phyloP scores from a whole-genome alignment of 2,329 filamentous ascomycete species.

The Beauveria sp. region DNA sequence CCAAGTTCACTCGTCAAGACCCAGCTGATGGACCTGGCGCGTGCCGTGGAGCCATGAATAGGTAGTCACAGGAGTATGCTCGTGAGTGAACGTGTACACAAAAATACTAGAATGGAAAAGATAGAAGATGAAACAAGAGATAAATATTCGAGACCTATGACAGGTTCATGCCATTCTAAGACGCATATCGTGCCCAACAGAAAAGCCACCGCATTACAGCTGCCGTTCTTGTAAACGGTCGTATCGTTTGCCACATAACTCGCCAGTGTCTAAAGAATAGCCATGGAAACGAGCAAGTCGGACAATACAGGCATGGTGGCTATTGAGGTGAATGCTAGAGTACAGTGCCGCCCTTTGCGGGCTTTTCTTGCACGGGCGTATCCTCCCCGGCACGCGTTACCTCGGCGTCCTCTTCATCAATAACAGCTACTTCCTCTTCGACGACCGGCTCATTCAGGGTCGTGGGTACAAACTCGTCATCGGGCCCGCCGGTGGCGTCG shows the following conservation, averaged over 20 bases:
- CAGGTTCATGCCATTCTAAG: neutral
- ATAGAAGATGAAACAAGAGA: neutral
- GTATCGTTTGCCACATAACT: neutral
- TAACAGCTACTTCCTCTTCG: constrained; percentile 38
- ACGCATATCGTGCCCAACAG: neutral
- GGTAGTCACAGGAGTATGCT: too few relatives aligned
- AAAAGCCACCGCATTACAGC: neutral
- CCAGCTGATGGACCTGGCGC: too few relatives aligned
- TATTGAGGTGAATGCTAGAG: constrained; percentile 2
- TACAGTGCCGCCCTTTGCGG: constrained; percentile 8
- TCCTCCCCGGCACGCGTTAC: constrained; percentile 3
- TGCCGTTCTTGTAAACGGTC: neutral
- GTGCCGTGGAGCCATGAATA: too few relatives aligned
- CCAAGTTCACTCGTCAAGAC: neutral
- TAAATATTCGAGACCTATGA: neutral
- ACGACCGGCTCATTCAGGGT: constrained; percentile 39
- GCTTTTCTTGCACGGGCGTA: constrained; percentile 8
- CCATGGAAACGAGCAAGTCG: neutral
- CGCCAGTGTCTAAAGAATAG: neutral
- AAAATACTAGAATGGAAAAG: neutral
- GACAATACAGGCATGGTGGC: neutral
- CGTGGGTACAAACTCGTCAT: constrained; percentile 40
- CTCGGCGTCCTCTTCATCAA: constrained; percentile 3
- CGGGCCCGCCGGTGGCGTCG: constrained; percentile 30
- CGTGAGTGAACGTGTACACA: neutral